Conservation (phyloP, 345 rosid species). For the Schrenkiella parvula region DNA sequence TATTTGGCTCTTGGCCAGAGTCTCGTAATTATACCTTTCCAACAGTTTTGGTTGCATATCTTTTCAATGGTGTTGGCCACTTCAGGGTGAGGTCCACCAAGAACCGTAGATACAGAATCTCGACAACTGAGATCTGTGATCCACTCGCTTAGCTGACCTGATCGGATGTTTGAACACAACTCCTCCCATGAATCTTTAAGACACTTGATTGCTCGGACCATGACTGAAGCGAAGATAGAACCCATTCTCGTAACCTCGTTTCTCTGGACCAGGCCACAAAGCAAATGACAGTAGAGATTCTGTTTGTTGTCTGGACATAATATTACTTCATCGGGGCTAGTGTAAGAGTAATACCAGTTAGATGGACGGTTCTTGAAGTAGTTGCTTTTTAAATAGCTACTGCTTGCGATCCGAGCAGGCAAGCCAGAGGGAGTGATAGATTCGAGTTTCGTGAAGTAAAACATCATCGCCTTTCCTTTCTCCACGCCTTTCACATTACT, state of each 20-base stretch:
- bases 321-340: neutral
- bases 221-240: neutral
- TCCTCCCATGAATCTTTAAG: neutral
- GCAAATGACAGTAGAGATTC: neutral
- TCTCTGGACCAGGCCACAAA: neutral
- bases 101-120: neutral
- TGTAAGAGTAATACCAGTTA: neutral
- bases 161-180: neutral
- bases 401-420: neutral
- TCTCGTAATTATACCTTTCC: neutral
- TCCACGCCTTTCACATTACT: neutral
- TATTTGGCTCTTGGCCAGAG: neutral
- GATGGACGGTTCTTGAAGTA: neutral
- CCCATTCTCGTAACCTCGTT: neutral
- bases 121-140: neutral
- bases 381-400: neutral
- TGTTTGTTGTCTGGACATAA: neutral
- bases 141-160: neutral
- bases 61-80: neutral
- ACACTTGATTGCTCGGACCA: neutral
- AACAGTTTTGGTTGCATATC: neutral
- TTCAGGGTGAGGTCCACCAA: neutral
- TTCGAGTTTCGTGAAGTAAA: neutral
- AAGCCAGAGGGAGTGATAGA: neutral
- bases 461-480: neutral